Base-by-base conservation (phyloP, 2,329 filamentous ascomycete species). In the Alternaria angustiovoidea region DNA sequence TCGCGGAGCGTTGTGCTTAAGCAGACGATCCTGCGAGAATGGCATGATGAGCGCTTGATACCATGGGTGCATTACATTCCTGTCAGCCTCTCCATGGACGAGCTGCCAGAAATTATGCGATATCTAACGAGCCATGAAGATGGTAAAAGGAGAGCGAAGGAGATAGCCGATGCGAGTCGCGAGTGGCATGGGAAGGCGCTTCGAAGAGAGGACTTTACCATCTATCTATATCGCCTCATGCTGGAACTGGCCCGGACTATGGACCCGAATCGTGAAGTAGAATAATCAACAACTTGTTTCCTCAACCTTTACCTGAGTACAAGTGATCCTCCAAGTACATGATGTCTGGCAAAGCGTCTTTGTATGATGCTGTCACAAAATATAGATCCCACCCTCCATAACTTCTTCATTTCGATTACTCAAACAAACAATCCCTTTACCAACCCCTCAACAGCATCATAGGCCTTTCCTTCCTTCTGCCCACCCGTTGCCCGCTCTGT, bases 401-500 rank as follows among this genome's bases (percentile, higher is more conserved):
- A n/a, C 39, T 20, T 41, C 39, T 16, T 1, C 39, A 18, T 14
- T 9, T 12, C 8, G 9, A 26, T 24, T 14, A 44, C 24, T 60
- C 46, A 60, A 16, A 36, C 60, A 63, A 81, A 84, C 63, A 84
- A 62, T 0, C 69, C 70, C 65, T 80, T 78, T 1, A 84, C 82
- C 47, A 84, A 62, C 36, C 64, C 65, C 72, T 78, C 75, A 2
- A 84, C 82, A 60, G 71, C 75, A 39, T 82, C 75, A 70, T 79
- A 83, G 14, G 81, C 32, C 9, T 75, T 72, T 4, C 81, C 81
- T 24, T 75, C 77, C 66, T 83, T 79, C 68, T 74, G 68, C 18
- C 76, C 77, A 14, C 77, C 77, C 11, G 81, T 83, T 20, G 81
- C 81, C 54, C 78, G 76, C 72, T 81, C 79, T 4, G 75, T 75